These are phyloP conservation scores for Globisporangium echinulatum DNA, from an alignment of 352 stramenopile genomes.

Conservation along the genomic window DNA sequence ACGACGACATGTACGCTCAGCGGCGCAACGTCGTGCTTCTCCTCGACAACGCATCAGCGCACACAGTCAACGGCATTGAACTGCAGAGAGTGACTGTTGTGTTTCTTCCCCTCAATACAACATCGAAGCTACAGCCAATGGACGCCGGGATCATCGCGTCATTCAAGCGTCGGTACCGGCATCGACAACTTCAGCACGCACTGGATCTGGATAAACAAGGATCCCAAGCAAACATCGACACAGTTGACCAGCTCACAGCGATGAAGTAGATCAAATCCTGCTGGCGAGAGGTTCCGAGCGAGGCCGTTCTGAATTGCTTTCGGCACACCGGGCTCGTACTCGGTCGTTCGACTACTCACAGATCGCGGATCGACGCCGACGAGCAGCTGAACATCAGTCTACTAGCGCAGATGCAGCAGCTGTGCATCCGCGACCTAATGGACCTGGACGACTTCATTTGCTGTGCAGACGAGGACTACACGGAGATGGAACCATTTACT, in stretches of 20 bases:
- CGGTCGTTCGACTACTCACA: not conserved
- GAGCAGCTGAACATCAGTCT: not conserved
- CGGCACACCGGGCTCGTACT: not conserved
- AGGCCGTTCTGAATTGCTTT: not conserved
- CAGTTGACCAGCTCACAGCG: not conserved
- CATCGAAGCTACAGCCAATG: constrained; percentile 16
- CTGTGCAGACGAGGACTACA: not conserved
- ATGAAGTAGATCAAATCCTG: not conserved
- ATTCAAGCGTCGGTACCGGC: constrained; percentile 8
- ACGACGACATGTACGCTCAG: constrained; percentile 1
- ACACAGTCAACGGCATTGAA: not conserved
- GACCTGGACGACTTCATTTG: not conserved
- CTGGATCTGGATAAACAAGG: not conserved
- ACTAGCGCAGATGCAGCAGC: not conserved
- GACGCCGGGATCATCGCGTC: not conserved
- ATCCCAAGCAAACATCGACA: not conserved
- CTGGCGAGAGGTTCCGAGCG: not conserved
- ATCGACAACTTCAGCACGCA: not conserved
- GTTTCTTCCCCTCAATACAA: not conserved
- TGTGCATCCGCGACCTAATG: not conserved
- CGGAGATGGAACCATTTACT: not conserved
- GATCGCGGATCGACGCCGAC: not conserved
- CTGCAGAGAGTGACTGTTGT: not conserved
- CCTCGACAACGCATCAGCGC: not conserved
- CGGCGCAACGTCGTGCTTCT: not conserved